Percentiles rank a stretch among this genome's conserved stretches.
Evolutionary conservation across 1,139 yeast genomes (phyloP).

Genomic region (Nematodospora anomalae): DNA sequence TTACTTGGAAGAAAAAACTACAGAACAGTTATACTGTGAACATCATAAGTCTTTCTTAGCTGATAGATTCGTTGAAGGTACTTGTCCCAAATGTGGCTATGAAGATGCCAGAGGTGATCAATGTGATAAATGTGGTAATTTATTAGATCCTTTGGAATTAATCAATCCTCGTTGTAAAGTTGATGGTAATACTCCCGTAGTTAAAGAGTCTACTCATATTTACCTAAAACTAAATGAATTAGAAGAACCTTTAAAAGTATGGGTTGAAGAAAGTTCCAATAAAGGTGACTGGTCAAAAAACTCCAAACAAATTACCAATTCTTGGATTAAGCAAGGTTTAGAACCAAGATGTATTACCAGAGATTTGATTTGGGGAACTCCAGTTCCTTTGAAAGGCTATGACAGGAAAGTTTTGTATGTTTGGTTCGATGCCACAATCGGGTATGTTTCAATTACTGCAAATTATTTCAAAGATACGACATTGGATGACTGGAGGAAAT

Average conservation of each 20-base stretch:
- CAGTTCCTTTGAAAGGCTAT: conserved; percentile 84
- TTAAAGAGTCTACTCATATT: conserved; percentile 80
- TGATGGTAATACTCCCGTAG: conserved; percentile 78
- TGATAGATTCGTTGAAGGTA: conserved; percentile 96
- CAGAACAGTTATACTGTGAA: conserved; percentile 89
- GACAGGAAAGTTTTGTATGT: conserved; percentile 91
- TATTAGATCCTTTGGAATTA: conserved; percentile 89
- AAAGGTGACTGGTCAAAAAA: conserved; percentile 92
- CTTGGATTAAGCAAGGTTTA: conserved; percentile 93
- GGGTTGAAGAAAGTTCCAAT: conserved; percentile 68
- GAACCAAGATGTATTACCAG: conserved; percentile 95
- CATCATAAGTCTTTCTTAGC: conserved; percentile 89
- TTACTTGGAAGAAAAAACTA: conserved; percentile 79
- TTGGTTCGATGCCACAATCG: conserved; percentile 98
- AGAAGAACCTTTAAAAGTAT: conserved; percentile 68
- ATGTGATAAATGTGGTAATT: conserved; percentile 93
- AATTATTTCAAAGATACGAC: conserved; percentile 67
- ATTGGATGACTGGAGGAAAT: conserved; percentile 62
- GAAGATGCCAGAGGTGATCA: conserved; percentile 99
- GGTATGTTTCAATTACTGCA: conserved; percentile 94
- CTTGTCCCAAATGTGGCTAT: conserved; percentile 91
- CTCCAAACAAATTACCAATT: conserved; percentile 79
- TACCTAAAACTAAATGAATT: conserved; percentile 81
- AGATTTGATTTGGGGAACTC: conserved; percentile 97
- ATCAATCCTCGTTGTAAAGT: conserved; percentile 94